phyloP scores from a whole-genome alignment of 768 basidiomycete species.

The Macrocybe gigantea region DNA sequence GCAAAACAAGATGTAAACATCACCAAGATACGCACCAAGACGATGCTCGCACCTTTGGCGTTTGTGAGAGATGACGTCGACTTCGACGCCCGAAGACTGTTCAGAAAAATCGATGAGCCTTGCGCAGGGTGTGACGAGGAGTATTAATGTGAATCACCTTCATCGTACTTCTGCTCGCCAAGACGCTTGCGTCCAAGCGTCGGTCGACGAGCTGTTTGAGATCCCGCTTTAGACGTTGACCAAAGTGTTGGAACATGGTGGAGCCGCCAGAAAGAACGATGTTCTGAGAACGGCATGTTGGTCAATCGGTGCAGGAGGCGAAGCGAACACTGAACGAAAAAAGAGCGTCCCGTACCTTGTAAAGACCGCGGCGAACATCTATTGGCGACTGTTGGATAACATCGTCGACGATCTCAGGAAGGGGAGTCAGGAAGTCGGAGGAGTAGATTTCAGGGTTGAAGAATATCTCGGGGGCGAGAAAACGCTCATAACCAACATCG shows the following conservation, averaged over 20 bases:
- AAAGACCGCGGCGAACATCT: conserved; percentile 92
- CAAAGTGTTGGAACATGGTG: conserved; percentile 99
- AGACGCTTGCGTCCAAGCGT: conserved; percentile 71
- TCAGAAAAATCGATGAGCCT: background rate
- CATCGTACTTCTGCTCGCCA: conserved; percentile 66
- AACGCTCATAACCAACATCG: conserved; percentile 97
- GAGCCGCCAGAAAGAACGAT: conserved; percentile 96
- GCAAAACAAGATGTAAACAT: conserved; percentile 1
- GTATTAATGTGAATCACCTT: conserved; percentile 44
- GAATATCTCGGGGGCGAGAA: conserved; percentile 98
- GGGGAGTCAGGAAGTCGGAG: conserved; percentile 93
- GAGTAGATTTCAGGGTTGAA: conserved; percentile 99
- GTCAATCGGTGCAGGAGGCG: background rate
- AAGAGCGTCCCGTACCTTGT: conserved; percentile 56
- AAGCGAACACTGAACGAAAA: background rate
- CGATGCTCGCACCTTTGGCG: conserved; percentile 66
- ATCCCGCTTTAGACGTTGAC: conserved; percentile 93
- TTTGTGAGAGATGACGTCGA: conserved; percentile 98
- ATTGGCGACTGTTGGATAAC: conserved; percentile 96
- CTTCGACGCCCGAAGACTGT: conserved; percentile 94
- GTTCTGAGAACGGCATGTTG: conserved; percentile 47
- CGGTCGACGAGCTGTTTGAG: conserved; percentile 91
- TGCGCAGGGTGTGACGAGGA: background rate
- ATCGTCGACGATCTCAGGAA: conserved; percentile 92
- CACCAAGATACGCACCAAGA: conserved; percentile 4